Evolutionary conservation across 805 yeast genomes (phyloP), one percentile per base, ranked within the genome.

Genomic region (Ogataea henricii): DNA sequence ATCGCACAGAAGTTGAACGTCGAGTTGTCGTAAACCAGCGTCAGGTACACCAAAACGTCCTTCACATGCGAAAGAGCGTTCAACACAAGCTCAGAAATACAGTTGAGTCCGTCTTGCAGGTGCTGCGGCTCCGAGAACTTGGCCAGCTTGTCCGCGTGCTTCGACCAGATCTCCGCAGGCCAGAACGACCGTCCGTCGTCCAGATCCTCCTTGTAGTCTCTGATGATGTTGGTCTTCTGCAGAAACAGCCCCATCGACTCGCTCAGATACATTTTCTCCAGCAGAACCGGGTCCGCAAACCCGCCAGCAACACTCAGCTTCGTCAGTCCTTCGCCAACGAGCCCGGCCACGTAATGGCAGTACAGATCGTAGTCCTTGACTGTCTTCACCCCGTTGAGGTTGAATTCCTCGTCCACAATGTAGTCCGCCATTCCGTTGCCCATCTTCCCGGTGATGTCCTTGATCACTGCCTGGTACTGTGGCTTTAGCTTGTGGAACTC

Each of bases 391-490:
- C 98, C 98, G 52, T 81, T 81, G 55, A 78, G 64, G 65, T 89
- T 89, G 71, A 88, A 88, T 53, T 84, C 77, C 43, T 86, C 94
- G 61, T 85, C 83, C 58, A 78, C 72, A 45, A 87, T 82, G 68
- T 91, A 94, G 62, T 89, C 90, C 26, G 98, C 98, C 99, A 94
- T 94, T 47, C 99, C 99, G 57, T 88, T 82, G 48, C 98, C 99
- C 99, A 94, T 94, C 66, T 85, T 76, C 48, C 72, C 57, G 40
- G 96, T 83, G 58, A 90, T 88, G 52, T 85, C 89, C 57, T 77
- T 78, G 56, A 94, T 81, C 32, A 90, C 83, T 46, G 78, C 86
- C 69, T 87, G 91, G 68, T 89, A 91, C 48, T 76, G 82, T 5
- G 87, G 82, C 61, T 82, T 81, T 61, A 94, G 76, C 50, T 74